Base-by-base conservation (phyloP, 805 yeast genomes). In the Phaffomyces opuntiae region DNA sequence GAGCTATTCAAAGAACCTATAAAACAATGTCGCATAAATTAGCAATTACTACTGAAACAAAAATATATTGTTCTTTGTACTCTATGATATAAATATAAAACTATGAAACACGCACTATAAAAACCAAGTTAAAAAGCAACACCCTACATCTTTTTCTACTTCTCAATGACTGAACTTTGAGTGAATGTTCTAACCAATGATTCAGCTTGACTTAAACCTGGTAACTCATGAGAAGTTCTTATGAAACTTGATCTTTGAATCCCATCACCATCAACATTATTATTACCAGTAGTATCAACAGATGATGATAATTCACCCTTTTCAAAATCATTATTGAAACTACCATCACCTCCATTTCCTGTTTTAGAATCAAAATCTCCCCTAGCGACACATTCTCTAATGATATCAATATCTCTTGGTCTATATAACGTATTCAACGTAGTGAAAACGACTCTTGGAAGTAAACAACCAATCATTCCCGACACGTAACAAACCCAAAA, bases 391-490 rank as follows among this genome's bases (percentile, higher is more conserved):
- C 50, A 73, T 67, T 43, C 93, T 54, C 93, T 65, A 44, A 85
- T 72, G 49, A 85, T 80, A 54, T 85, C 91, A 51, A 81, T 66
- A 62, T 85, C 91, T 40, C 68, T 70, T 31, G 93, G 95, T 53
- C 61, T 67, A 55, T 69, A 76, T 26, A 80, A 60, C 41, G 74
- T 75, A 50, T 66, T 44, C 70, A 61, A 51, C 72, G 72, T 61
- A 79, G 87, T 57, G 69, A 47, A 75, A 4, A 77, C 65, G 53
- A 82, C 78, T 53, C 90, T 72, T 11, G 95, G 95, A 8, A 83
- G 52, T 51, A 85, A 60, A 61, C 87, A 82, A 43, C 72, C 66
- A 38, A 81, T 42, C 8, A 78, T 69, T 11, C 89, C 89, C 46
- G 79, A 70, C 51, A 78, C 74, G 44, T 75, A 64, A 48, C 80